Evolutionary conservation across 179 eudicot genomes (phyloP), one percentile per base, ranked within the genome.

Genomic region (Dionaea muscipula): DNA sequence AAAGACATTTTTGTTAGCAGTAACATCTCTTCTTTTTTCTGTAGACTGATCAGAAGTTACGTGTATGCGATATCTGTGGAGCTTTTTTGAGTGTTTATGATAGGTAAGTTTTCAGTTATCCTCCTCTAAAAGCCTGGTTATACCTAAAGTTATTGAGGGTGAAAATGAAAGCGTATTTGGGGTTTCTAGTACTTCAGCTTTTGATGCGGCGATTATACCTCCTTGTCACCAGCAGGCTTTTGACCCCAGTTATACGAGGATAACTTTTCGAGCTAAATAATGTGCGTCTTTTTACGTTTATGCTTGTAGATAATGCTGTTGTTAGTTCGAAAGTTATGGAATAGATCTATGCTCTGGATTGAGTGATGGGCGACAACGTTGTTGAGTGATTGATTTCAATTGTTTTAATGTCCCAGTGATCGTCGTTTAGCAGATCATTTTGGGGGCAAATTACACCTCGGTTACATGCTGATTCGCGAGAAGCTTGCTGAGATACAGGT

Each of bases 371-470:
- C 47, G 18, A 1, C 11, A 10, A 20, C 46, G 40, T 48, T 47
- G 31, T 51, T 20, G 21, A 51, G 28, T 71, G 55, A 53, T 33
- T 68, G 21, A n/a, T 65, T 56, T 70, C 47, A 55, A 64, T 64
- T 52, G 62, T 60, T 57, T 35, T 48, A 21, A 73, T 68, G 60
- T 66, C 78, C 51, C 88, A 91, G 98, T 66, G 95, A 91, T 64
- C 94, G 95, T 33, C 98, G 98, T 63, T 77, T 91, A 72, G 85
- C 98, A 46, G 98, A 91, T 76, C 98, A 91, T 82, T 91, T 91
- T 71, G 98, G 98, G 56, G 98, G 98, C 45, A 91, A 91, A 80
- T 88, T 91, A 66, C 98, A 91, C 67, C 63, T 87, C 63, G 98
- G 98, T 55, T 91, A 91, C 78, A 91, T 91, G 94, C 98, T 83